Base-by-base conservation (phyloP, 2,329 filamentous ascomycete genomes). In the Chaetomium strumarium region DNA sequence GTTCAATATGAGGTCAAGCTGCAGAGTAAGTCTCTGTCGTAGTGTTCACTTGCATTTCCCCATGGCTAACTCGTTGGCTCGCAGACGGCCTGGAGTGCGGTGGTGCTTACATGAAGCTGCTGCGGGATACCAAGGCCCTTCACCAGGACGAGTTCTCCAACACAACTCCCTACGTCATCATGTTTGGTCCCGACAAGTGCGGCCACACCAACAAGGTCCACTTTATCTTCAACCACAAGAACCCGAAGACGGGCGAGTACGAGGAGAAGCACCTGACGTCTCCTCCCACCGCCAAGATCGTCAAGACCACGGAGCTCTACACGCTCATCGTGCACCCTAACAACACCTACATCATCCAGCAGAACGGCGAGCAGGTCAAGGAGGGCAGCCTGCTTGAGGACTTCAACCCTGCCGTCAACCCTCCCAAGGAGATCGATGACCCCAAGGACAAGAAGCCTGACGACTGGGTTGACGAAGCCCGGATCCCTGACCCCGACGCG, bases 161-260 rank as follows among this genome's bases (percentile, higher is more conserved):
- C 76, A 84, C 86, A 57, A 96, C 92, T 40, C 93, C 93, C 45
- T 99, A 99, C 70, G 88, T 99, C 64, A 95, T 99, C 81, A 99
- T 99, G 93, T 99, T 99, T 70, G 93, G 93, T 63, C 93, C 93
- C 65, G 93, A 99, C 80, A 97, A 97, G 86, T 99, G 93, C 72
- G 93, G 93, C 72, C 83, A 90, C 70, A 97, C 90, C 73, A 99
- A 99, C 86, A 97, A 97, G 86, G 88, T 95, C 49, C 81, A 84
- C 74, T 96, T 99, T 78, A 99, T 99, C 73, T 95, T 99, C 84
- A 93, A 95, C 76, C 93, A 99, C 87, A 99, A 97, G 88, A 99
- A 97, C 84, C 93, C 93, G 70, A 96, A 96, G 88, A 96, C 90
- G 43, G 92, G 92, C 77, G 90, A 96, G 75, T 99, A 99, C 68